phyloP scores from a whole-genome alignment of 306 rosid genomes.

The Prinsepia uniflora region DNA sequence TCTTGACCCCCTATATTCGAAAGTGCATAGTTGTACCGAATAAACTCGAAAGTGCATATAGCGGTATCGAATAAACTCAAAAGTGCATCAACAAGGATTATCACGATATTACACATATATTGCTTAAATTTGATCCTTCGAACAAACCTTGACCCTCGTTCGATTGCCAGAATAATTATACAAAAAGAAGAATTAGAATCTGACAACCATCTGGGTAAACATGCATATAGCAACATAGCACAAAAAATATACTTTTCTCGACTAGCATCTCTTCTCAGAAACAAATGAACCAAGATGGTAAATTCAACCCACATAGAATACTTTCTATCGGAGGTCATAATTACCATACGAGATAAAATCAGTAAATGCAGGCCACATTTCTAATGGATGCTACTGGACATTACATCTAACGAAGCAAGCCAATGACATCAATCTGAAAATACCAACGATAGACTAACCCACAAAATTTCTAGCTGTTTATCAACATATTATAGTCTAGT shows the following conservation, averaged over 20 bases:
- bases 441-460: not conserved
- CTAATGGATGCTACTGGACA: slow-evolving; percentile 10
- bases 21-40: not conserved
- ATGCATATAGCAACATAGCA: slow-evolving; percentile 13
- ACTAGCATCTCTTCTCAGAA: slow-evolving; percentile 6
- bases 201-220: not conserved
- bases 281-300: slow-evolving; percentile 4
- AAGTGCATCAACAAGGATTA: slow-evolving; percentile 1
- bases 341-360: slow-evolving; percentile 9
- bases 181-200: slow-evolving; percentile 6
- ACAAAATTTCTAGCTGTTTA: not conserved
- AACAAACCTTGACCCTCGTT: slow-evolving; percentile 12
- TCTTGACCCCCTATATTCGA: slow-evolving; percentile 9
- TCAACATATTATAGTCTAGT: not conserved
- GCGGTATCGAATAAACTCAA: not conserved
- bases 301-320: slow-evolving; percentile 1
- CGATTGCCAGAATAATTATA: not conserved
- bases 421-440: slow-evolving; percentile 10
- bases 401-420: not conserved
- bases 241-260: slow-evolving; percentile 6
- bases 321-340: slow-evolving; percentile 8
- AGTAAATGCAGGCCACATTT: not conserved
- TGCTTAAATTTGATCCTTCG: not conserved
- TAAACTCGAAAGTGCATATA: not conserved
- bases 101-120: not conserved